phyloP scores from a whole-genome alignment of 306 rosid genomes.

The Begonia fuchsioides region DNA sequence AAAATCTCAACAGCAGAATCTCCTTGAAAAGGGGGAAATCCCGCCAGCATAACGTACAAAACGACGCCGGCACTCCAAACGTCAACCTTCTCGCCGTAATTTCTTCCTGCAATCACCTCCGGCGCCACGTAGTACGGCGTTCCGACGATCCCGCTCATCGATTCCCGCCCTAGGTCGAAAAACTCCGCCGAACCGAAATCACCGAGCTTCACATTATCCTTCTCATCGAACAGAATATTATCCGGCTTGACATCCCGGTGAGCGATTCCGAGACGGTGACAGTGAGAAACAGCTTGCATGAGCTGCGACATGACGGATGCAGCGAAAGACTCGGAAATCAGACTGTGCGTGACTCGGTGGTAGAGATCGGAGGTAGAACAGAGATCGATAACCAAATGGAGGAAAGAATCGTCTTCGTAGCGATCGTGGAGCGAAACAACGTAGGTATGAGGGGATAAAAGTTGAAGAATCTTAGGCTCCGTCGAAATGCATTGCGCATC shows the following conservation, averaged over 20 bases:
- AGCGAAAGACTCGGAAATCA: conserved; percentile 30
- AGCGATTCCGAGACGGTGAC: conserved; percentile 45
- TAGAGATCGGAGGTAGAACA: conserved; percentile 37
- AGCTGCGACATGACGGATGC: conserved; percentile 28
- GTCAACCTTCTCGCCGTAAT: conserved; percentile 49
- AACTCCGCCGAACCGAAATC: conserved; percentile 61
- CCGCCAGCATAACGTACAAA: conserved; percentile 45
- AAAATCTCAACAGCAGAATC: conserved; percentile 45
- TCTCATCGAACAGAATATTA: conserved; percentile 33
- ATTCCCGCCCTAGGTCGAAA: conserved; percentile 19
- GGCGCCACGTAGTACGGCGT: conserved; percentile 69
- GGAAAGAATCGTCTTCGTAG: conserved; percentile 39
- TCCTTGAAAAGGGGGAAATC: conserved; percentile 47
- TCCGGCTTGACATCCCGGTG: conserved; percentile 68
- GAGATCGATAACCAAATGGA: conserved; percentile 49
- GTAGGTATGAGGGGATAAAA: conserved; percentile 33
- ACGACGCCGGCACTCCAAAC: conserved; percentile 77
- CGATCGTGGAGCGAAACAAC: conserved; percentile 25
- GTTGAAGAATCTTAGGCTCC: conserved; percentile 41
- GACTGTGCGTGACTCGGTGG: conserved; percentile 8
- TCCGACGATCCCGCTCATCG: conserved; percentile 48
- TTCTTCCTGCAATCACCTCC: conserved; percentile 41
- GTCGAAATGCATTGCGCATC: conserved; percentile 36
- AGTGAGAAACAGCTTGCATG: conserved; percentile 39
- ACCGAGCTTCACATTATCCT: conserved; percentile 21